Evolutionary conservation across 305 asterid genomes (phyloP).

Genomic region (Ilex paraguariensis): DNA sequence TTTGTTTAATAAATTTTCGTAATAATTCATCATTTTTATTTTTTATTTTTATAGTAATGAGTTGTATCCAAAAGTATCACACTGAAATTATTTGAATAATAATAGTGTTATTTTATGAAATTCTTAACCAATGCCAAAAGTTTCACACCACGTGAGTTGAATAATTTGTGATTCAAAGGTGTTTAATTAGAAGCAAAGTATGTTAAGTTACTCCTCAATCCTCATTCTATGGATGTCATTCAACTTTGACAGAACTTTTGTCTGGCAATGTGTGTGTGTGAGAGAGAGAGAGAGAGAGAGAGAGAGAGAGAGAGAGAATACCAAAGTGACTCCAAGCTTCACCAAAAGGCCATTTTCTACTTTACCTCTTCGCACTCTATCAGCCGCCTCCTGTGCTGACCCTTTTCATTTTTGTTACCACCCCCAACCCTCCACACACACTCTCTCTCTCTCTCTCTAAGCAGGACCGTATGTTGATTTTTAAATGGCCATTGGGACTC

Average conservation of each 20-base stretch:
- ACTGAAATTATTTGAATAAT: no score
- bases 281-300: background rate
- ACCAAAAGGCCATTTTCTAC: constrained; percentile 15
- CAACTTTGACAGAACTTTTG: constrained; percentile 25
- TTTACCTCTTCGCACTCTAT: constrained; percentile 12
- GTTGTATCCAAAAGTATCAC: no score
- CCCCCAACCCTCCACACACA: background rate
- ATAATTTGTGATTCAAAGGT: no score
- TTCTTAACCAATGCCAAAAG: no score
- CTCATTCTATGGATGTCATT: constrained; percentile 31
- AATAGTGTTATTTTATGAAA: no score
- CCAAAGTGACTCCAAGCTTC: constrained; percentile 17
- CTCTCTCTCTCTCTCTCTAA: background rate
- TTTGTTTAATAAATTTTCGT: no score
- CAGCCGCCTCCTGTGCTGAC: constrained; percentile 16
- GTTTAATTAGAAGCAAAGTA: no score
- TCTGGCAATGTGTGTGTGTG: constrained; percentile 3
- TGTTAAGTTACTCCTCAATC: background rate
- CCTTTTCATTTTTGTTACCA: constrained; percentile 9
- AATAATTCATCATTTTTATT: no score
- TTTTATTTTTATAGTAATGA: no score
- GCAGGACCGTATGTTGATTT: background rate
- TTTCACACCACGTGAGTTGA: no score
- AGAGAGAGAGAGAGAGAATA: background rate
- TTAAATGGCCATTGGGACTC: constrained; percentile 11